Base-by-base conservation (phyloP, 208 protist species). In the Leishmania gerbilli region DNA sequence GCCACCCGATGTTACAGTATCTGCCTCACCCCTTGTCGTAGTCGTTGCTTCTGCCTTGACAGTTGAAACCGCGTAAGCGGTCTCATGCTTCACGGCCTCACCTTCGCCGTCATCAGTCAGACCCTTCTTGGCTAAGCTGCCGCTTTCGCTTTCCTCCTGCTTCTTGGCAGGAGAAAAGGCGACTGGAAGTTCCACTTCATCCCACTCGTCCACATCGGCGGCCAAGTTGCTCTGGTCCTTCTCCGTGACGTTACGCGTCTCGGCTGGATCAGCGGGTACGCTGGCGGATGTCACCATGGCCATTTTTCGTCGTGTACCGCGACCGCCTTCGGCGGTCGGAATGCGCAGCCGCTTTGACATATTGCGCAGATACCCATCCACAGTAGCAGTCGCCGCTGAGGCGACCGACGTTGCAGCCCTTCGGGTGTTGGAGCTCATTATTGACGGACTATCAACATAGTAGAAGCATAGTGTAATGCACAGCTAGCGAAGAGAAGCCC, bases 351-450 rank as follows among this genome's bases (percentile, higher is more conserved):
- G 87, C 64, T 88, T 89, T 6, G 91, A 93, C 7, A 91, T 94
- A 82, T 96, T 97, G 56, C 90, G 88, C 53, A 98, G 79, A 83
- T 98, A 98, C 13, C 95, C 93, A 60, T 95, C 90, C 5, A 98
- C 93, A 79, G 81, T 96, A 1, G 90, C 79, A 34, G 92, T 90
- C 8, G 95, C 92, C 4, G 86, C 91, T 4, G 82, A 77, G 1
- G 93, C 93, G 42, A 98, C 85, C n/a, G 79, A 71, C 55, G 81
- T 85, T n/a, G 82, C 76, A 13, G 62, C 53, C 4, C 71, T 79
- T 11, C 55, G 77, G 19, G 51, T 62, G 47, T 47, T 79, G 27
- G 82, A 79, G 68, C 62, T 82, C 82, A 85, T 85, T 24, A 40
- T 64, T 56, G 42, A 67, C 15, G 56, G 64, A 58, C 42, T 31